Conservation (phyloP, 2,329 filamentous ascomycete species). For the Fusarium oxysporum region DNA sequence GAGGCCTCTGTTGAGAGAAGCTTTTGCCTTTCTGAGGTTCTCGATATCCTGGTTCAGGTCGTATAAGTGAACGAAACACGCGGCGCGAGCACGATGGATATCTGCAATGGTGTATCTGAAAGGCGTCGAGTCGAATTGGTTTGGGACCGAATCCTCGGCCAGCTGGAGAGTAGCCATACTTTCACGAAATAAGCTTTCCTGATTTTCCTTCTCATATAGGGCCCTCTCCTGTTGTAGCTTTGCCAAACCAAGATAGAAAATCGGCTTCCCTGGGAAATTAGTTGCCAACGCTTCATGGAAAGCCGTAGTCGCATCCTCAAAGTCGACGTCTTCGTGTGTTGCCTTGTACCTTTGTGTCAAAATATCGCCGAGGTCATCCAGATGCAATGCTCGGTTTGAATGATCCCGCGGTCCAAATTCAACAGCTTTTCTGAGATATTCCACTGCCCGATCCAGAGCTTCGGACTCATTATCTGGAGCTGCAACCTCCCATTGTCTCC, state of each 20-base stretch:
- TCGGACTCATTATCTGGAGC: fast-evolving
- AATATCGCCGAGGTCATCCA: background rate
- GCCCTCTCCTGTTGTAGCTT: background rate
- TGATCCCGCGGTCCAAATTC: background rate
- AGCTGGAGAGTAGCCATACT: background rate
- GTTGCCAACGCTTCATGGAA: background rate
- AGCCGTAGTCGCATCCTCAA: background rate
- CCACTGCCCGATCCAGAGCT: background rate
- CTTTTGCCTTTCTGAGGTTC: background rate
- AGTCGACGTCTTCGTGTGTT: background rate
- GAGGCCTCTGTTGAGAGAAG: background rate
- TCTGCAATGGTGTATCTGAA: background rate
- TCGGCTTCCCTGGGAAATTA: background rate
- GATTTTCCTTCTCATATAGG: fast-evolving
- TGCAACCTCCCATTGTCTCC: background rate
- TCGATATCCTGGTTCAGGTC: background rate
- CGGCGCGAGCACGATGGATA: background rate
- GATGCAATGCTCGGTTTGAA: background rate
- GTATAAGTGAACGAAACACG: background rate
- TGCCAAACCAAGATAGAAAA: background rate
- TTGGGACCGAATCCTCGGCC: background rate
- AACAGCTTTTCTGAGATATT: background rate
- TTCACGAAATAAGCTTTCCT: background rate
- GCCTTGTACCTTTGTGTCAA: background rate
- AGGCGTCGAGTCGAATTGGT: background rate